Evolutionary conservation across 2,329 filamentous ascomycete genomes (phyloP).

Genomic region (Ophiostoma piceae): DNA sequence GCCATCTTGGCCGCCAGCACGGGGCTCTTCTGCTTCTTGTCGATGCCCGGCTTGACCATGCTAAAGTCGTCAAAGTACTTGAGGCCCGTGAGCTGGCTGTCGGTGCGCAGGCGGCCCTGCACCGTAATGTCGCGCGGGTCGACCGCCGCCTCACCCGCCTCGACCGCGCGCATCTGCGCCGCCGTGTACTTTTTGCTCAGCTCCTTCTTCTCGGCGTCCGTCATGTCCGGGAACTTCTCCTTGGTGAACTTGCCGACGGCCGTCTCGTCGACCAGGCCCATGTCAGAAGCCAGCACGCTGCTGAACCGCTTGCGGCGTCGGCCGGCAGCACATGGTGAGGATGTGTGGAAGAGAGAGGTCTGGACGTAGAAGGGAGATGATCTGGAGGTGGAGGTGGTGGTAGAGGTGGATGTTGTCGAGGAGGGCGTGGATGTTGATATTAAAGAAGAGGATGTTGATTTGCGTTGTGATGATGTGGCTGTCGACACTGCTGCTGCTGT

Average conservation of each 20-base stretch:
- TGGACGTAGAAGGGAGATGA: conserved; percentile 13
- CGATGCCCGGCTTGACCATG: conserved; percentile 68
- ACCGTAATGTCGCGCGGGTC: conserved; percentile 66
- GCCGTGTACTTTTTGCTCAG: conserved; percentile 68
- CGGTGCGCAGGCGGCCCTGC: conserved; percentile 66
- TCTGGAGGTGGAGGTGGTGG: not conserved
- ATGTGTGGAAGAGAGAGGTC: conserved; percentile 45
- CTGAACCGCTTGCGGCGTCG: conserved; percentile 44
- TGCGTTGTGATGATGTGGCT: conserved; percentile 10
- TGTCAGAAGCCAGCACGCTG: conserved; percentile 48
- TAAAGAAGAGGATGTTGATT: not conserved
- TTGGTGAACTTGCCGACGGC: conserved; percentile 43
- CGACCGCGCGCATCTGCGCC: conserved; percentile 74
- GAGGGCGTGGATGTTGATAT: not conserved
- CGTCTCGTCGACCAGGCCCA: conserved; percentile 46
- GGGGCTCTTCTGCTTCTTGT: conserved; percentile 55
- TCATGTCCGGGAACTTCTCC: conserved; percentile 58
- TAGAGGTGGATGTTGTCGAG: not conserved
- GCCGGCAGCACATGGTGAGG: conserved; percentile 40
- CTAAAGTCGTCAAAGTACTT: conserved; percentile 80
- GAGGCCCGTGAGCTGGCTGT: conserved; percentile 57
- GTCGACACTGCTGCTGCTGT: conserved; percentile 6
- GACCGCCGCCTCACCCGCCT: conserved; percentile 73
- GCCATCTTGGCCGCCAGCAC: conserved; percentile 35
- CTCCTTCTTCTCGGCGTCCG: conserved; percentile 56